Evolutionary conservation across 2,329 filamentous ascomycete genomes (phyloP).

Genomic region (Colletotrichum sp.): DNA sequence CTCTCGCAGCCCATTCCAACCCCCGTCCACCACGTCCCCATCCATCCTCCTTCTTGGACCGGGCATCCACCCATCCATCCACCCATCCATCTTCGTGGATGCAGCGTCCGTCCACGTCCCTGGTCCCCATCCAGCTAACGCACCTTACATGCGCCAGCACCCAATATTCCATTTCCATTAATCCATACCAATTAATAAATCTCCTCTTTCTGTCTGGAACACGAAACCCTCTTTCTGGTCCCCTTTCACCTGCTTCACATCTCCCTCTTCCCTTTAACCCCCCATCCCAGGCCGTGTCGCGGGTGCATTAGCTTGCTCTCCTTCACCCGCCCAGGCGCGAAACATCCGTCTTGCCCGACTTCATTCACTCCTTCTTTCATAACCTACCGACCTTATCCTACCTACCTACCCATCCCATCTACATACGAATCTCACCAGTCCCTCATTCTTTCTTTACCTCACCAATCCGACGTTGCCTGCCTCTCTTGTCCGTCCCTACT

Average conservation of each 20-base stretch:
- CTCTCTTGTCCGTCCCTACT: not conserved
- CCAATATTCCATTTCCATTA: constrained; percentile 15
- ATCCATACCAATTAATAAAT: constrained; percentile 16
- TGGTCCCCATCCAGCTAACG: not conserved
- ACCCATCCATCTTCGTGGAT: not conserved
- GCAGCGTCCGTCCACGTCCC: not conserved
- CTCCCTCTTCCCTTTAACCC: not conserved
- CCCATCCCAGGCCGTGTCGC: not conserved
- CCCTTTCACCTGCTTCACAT: constrained; percentile 1
- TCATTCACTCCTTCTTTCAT: not conserved
- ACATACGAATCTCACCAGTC: not conserved
- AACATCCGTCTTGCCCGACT: not conserved
- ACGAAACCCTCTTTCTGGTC: not conserved
- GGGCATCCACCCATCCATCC: too few relatives aligned
- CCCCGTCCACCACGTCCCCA: not conserved
- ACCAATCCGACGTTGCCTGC: not conserved
- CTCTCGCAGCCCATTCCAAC: not conserved
- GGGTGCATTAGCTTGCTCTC: not conserved
- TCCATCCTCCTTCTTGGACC: not conserved
- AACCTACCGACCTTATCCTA: not conserved
- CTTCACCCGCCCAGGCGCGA: not conserved
- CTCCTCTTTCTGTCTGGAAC: constrained; percentile 12
- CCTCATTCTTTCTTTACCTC: not conserved
- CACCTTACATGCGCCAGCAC: not conserved
- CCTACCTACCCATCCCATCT: not conserved